These are phyloP conservation scores for Tylopilus rubrobrunneus DNA, from an alignment of 768 basidiomycete genomes.

Conservation along the genomic window DNA sequence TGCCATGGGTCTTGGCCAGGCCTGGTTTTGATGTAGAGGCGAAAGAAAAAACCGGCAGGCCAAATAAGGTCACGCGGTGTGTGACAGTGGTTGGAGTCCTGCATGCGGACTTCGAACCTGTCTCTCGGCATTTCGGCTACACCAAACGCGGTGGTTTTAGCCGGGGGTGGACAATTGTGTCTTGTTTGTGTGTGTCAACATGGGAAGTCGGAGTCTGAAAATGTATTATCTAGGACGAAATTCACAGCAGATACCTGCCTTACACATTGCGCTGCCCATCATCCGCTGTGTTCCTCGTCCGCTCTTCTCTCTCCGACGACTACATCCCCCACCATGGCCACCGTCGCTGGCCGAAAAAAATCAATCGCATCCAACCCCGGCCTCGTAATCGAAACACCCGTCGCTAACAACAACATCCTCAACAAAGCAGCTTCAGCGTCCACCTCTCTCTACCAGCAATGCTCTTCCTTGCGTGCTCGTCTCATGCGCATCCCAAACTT, in stretches of 20 bases:
- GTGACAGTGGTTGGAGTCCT: constrained; percentile 30
- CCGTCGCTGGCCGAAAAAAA: constrained; percentile 71
- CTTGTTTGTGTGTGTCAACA: constrained; percentile 30
- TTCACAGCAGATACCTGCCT: neutral
- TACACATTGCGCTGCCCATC: neutral
- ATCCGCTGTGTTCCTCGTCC: neutral
- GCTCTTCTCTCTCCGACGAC: neutral
- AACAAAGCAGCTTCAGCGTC: constrained; percentile 87
- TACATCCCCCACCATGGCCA: constrained; percentile 41
- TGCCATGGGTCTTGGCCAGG: constrained; percentile 41
- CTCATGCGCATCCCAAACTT: constrained; percentile 79
- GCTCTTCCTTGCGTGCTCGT: constrained; percentile 69
- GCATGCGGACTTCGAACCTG: constrained; percentile 21
- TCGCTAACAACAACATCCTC: constrained; percentile 80
- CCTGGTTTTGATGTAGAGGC: constrained; percentile 24
- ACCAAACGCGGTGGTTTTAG: too few relatives aligned
- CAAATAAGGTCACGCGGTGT: constrained; percentile 12
- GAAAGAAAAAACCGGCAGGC: constrained; percentile 9
- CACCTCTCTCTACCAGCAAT: constrained; percentile 90
- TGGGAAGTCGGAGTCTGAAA: constrained; percentile 27
- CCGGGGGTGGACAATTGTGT: constrained; percentile 8
- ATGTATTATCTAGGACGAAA: constrained; percentile 26
- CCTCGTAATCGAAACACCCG: constrained; percentile 69
- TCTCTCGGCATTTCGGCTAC: constrained; percentile 9
- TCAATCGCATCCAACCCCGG: constrained; percentile 63